phyloP scores from a whole-genome alignment of 1,284 basidiomycete species.

The Cystobasidium sp. region DNA sequence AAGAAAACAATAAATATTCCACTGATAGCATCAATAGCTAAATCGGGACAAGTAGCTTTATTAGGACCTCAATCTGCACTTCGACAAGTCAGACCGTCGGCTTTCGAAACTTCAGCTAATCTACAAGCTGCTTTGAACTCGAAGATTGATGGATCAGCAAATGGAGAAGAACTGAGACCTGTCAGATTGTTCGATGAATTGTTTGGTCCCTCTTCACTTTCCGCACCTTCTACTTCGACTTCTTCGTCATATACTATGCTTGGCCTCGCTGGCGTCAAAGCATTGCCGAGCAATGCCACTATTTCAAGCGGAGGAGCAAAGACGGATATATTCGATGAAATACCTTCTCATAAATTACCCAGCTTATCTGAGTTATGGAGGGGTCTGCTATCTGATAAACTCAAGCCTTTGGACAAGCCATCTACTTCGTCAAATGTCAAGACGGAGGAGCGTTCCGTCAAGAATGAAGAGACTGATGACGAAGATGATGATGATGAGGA shows the following conservation, averaged over 20 bases:
- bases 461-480: background rate
- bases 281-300: background rate
- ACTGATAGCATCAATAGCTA: conserved; percentile 19
- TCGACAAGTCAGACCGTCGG: background rate
- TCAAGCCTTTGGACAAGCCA: conserved; percentile 2
- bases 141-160: background rate
- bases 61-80: conserved; percentile 4
- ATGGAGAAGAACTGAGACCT: conserved; percentile 15
- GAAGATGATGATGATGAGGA: conserved; percentile 11
- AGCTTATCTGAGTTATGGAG: conserved; percentile 23
- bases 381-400: conserved; percentile 6
- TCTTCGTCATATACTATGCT: background rate
- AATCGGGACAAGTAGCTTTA: conserved; percentile 15
- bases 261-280: background rate
- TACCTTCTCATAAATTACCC: conserved; percentile 31
- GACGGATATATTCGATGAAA: conserved; percentile 37
- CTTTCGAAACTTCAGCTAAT: conserved; percentile 16
- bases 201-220: conserved; percentile 43
- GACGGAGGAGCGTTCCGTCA: background rate
- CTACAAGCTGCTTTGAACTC: conserved; percentile 16
- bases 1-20: conserved; percentile 30
- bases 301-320: background rate
- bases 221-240: background rate
- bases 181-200: conserved; percentile 51
- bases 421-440: conserved; percentile 5